phyloP scores from a whole-genome alignment of 257 asterid species.

The Osmanthus fragrans region DNA sequence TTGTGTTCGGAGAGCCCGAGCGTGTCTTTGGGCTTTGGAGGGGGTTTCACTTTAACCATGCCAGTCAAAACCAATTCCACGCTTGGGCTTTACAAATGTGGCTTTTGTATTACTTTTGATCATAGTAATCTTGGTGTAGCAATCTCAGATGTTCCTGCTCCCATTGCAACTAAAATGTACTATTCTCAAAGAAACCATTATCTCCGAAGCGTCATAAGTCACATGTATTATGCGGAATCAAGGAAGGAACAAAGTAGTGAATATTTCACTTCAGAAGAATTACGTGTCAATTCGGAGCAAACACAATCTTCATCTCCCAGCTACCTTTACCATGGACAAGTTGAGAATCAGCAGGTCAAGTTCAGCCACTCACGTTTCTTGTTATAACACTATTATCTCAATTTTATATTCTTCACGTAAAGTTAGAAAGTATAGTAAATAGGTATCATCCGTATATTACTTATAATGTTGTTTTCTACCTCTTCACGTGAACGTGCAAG shows the following conservation, averaged over 20 bases:
- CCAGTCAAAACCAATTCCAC: conserved; percentile 13
- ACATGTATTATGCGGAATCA: conserved; percentile 56
- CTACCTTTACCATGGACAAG: conserved; percentile 41
- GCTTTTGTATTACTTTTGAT: conserved; percentile 21
- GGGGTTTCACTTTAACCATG: conserved; percentile 8
- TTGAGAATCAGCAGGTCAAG: conserved; percentile 51
- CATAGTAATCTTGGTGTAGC: conserved; percentile 27
- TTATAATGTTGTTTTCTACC: neutral
- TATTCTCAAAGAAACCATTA: conserved; percentile 65
- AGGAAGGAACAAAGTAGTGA: conserved; percentile 38
- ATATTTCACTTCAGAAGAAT: conserved; percentile 30
- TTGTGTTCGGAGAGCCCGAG: neutral
- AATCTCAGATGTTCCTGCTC: conserved; percentile 70
- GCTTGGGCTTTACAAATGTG: neutral
- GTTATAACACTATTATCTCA: conserved; percentile 13
- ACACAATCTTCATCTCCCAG: conserved; percentile 36
- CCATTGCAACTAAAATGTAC: conserved; percentile 83
- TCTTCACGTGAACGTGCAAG: neutral
- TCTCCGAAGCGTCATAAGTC: conserved; percentile 62
- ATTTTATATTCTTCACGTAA: too few species aligned
- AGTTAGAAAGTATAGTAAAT: too few species aligned
- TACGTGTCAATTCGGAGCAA: conserved; percentile 43
- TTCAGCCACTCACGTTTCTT: conserved; percentile 26
- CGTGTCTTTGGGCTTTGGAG: conserved; percentile 12
- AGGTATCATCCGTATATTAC: neutral